Percentiles rank a stretch among this genome's conserved stretches.
Evolutionary conservation across 345 rosid species (phyloP).

Genomic region (Eucalyptus virginea): DNA sequence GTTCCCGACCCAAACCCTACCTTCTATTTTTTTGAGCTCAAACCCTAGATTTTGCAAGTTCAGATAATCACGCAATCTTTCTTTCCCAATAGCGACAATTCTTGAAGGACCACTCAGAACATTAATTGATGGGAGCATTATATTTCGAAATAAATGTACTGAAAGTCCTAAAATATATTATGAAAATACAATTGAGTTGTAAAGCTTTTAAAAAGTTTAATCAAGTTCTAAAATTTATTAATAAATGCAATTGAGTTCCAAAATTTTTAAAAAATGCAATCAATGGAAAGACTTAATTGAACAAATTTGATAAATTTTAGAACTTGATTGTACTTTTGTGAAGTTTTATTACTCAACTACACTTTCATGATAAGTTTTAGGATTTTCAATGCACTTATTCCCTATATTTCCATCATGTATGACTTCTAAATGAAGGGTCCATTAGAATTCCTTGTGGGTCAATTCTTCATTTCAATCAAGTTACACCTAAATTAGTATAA

Average conservation of each 20-base stretch:
- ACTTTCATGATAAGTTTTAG: fast-evolving
- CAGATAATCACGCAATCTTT: not conserved
- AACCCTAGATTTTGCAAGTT: not conserved
- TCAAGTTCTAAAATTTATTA: no score
- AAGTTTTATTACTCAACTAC: fast-evolving
- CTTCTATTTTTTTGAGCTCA: not conserved
- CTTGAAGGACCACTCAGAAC: not conserved
- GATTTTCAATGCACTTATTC: not conserved
- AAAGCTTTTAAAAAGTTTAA: no score
- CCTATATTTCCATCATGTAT: not conserved
- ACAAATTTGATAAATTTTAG: fast-evolving
- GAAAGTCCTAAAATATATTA: no score
- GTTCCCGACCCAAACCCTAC: not conserved
- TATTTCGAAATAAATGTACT: not conserved
- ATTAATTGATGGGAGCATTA: not conserved
- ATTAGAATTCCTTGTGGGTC: not conserved
- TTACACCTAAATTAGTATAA: not conserved
- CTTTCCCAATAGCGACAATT: not conserved
- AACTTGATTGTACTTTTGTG: fast-evolving
- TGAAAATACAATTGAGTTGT: fast-evolving
- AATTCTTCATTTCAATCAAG: not conserved
- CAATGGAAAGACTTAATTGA: no score
- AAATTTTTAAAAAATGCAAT: no score
- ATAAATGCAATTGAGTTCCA: no score
- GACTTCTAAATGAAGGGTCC: not conserved